A percentile compares a stretch with the other conserved stretches of the same genome.
These are phyloP conservation scores for Actinomucor elegans DNA, from an alignment of 371 early-diverging fungal genomes.

Conservation along the genomic window DNA sequence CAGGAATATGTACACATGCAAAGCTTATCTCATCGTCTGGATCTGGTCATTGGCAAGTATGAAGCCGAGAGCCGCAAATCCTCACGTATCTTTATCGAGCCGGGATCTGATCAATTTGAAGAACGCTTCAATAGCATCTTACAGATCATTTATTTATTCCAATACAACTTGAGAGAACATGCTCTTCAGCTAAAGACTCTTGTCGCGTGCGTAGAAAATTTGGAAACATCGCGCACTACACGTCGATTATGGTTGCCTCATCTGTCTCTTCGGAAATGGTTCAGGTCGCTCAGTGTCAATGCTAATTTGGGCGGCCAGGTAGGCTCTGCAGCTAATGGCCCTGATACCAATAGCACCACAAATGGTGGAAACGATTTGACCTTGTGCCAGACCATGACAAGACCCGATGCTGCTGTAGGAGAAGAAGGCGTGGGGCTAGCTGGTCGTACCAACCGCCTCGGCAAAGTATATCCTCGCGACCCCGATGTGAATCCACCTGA, in stretches of 20 bases:
- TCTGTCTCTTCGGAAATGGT: constrained; percentile 26
- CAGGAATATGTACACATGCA: background rate
- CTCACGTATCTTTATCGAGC: background rate
- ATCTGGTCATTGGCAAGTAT: constrained; percentile 6
- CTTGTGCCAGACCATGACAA: constrained; percentile 14
- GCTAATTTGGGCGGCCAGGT: constrained; percentile 21
- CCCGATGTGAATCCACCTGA: constrained; percentile 46
- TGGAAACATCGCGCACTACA: constrained; percentile 18
- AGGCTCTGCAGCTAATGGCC: background rate
- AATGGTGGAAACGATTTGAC: constrained; percentile 1
- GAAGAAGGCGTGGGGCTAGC: background rate
- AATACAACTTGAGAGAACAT: constrained; percentile 26
- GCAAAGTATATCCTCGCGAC: constrained; percentile 25
- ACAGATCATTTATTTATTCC: constrained; percentile 15
- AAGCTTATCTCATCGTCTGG: background rate
- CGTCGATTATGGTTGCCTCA: constrained; percentile 26
- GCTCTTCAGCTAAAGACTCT: constrained; percentile 11
- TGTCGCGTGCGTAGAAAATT: constrained; percentile 15
- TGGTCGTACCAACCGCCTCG: background rate
- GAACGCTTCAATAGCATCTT: constrained; percentile 1
- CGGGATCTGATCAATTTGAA: constrained; percentile 1
- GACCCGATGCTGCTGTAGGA: background rate
- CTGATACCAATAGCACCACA: background rate
- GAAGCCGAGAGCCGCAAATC: background rate
- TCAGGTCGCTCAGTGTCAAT: constrained; percentile 15